Conservation (phyloP, 1,284 basidiomycete genomes). For the Melampsora medusae region DNA sequence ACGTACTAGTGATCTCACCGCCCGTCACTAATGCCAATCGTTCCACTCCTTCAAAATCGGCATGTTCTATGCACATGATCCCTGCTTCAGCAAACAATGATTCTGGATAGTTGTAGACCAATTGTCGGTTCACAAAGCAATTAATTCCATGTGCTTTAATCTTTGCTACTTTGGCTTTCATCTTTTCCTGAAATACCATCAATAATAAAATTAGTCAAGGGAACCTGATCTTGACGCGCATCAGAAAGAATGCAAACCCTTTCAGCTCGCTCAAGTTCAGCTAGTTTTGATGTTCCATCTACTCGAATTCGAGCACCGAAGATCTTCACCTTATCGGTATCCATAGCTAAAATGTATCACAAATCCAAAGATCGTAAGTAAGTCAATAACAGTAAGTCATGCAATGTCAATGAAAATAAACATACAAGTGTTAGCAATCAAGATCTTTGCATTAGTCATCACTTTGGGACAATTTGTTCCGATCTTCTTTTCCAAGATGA, state of each 20-base stretch:
- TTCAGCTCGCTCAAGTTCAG: constrained; percentile 95
- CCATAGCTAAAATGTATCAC: constrained; percentile 71
- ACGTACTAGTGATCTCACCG: constrained; percentile 94
- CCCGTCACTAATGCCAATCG: constrained; percentile 92
- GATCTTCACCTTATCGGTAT: constrained; percentile 99
- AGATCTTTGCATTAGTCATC: constrained; percentile 89
- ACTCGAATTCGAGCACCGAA: constrained; percentile 96
- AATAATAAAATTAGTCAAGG: too few species aligned
- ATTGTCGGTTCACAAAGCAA: constrained; percentile 95
- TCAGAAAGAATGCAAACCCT: constrained; percentile 60
- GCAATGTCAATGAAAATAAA: constrained; percentile 36
- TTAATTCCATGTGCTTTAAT: constrained; percentile 96
- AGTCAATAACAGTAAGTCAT: not conserved
- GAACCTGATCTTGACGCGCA: too few species aligned
- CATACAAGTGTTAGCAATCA: constrained; percentile 95
- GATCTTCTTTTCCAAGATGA: constrained; percentile 96
- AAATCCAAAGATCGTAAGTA: not conserved
- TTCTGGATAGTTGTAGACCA: constrained; percentile 99
- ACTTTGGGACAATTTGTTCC: constrained; percentile 92
- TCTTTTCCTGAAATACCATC: constrained; percentile 55
- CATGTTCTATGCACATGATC: constrained; percentile 95
- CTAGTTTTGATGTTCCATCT: constrained; percentile 90
- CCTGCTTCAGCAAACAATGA: constrained; percentile 87
- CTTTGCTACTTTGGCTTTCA: constrained; percentile 95
- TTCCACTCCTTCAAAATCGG: constrained; percentile 99